Evolutionary conservation across 2,329 filamentous ascomycete genomes (phyloP).

Genomic region (Xylaria multiplex): DNA sequence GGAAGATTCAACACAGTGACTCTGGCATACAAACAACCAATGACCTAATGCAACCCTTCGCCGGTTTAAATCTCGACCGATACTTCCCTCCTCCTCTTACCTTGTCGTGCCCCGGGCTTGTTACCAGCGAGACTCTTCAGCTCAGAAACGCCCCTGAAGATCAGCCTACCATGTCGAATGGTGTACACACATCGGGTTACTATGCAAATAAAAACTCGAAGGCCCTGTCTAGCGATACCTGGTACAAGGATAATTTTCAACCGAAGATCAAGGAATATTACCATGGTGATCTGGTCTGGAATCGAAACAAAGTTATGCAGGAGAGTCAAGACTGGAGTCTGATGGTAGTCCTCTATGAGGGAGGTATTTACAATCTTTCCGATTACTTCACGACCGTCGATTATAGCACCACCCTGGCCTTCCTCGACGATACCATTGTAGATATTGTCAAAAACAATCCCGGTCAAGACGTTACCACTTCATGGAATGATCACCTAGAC

Average conservation of each 20-base stretch:
- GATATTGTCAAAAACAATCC: constrained; percentile 77
- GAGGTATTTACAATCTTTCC: constrained; percentile 86
- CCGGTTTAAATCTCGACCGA: constrained; percentile 80
- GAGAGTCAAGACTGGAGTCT: constrained; percentile 75
- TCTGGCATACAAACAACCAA: constrained; percentile 67
- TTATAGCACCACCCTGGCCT: constrained; percentile 65
- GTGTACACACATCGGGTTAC: constrained; percentile 76
- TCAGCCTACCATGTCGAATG: constrained; percentile 65
- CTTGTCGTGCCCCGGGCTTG: constrained; percentile 76
- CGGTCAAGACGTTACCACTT: constrained; percentile 78
- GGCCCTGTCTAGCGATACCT: constrained; percentile 70
- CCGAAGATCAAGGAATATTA: constrained; percentile 86
- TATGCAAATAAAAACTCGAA: constrained; percentile 65
- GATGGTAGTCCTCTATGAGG: constrained; percentile 82
- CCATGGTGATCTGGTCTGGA: constrained; percentile 85
- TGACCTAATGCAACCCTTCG: constrained; percentile 78
- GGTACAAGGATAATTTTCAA: constrained; percentile 80
- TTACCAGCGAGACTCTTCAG: constrained; percentile 64
- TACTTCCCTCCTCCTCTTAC: constrained; percentile 86
- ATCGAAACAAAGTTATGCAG: constrained; percentile 64
- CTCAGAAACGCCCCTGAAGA: constrained; percentile 57
- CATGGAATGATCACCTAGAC: constrained; percentile 67
- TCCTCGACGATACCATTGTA: constrained; percentile 75
- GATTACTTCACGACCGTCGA: constrained; percentile 87
- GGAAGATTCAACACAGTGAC: constrained; percentile 85